Evolutionary conservation across 1,284 basidiomycete genomes (phyloP).

Genomic region (Irpex sp.): DNA sequence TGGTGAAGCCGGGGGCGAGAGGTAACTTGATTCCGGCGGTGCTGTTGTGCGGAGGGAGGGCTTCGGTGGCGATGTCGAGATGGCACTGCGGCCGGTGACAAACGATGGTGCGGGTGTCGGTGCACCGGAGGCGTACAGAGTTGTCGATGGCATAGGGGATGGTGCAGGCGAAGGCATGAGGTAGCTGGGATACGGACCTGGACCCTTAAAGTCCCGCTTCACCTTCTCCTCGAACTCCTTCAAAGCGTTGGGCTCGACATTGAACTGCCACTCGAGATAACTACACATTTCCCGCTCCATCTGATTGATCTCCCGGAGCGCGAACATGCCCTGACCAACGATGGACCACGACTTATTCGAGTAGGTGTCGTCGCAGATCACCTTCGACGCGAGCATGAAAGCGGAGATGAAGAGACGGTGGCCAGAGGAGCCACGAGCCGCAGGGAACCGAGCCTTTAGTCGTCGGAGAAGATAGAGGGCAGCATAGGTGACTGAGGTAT

Average conservation of each 20-base stretch:
- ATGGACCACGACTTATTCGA: conserved; percentile 96
- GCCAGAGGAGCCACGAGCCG: conserved; percentile 87
- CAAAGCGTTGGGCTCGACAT: conserved; percentile 68
- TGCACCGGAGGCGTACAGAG: conserved; percentile 28
- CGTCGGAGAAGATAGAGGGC: conserved; percentile 83
- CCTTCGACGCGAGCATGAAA: conserved; percentile 91
- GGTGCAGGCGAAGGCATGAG: conserved; percentile 51
- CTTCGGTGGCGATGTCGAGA: conserved; percentile 37
- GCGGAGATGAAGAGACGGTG: conserved; percentile 91
- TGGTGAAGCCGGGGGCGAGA: conserved; percentile 26
- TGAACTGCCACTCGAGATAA: conserved; percentile 90
- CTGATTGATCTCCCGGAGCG: conserved; percentile 89
- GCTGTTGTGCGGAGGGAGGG: conserved; percentile 13
- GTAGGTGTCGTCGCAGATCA: conserved; percentile 96
- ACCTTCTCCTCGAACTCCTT: conserved; percentile 62
- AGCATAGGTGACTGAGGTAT: conserved; percentile 80
- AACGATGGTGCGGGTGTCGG: conserved; percentile 39
- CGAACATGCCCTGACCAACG: conserved; percentile 90
- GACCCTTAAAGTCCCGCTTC: conserved; percentile 55
- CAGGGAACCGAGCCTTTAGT: conserved; percentile 90
- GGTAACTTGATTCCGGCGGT: conserved; percentile 10
- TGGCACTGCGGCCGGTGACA: conserved; percentile 34
- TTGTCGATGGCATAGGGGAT: conserved; percentile 45
- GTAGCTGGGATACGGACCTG: conserved; percentile 56
- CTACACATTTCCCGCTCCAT: conserved; percentile 95